These are phyloP conservation scores for Colletotrichum graminicola DNA, from an alignment of 2,329 filamentous ascomycete genomes.

Conservation along the genomic window DNA sequence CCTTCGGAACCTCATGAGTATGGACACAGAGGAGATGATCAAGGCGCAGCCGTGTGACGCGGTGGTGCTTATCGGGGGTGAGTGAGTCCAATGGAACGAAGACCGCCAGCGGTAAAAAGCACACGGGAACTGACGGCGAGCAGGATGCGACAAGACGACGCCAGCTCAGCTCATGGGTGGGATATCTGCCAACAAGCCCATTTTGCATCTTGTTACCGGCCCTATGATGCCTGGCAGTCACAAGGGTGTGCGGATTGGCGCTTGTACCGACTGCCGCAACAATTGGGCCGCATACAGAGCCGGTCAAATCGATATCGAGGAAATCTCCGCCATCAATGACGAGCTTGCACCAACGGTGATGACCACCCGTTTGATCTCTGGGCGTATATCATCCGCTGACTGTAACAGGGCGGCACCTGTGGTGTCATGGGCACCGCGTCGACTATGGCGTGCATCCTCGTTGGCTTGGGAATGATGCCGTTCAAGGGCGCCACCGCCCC, in stretches of 20 bases:
- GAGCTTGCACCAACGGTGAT: conserved; percentile 76
- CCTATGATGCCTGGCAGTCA: conserved; percentile 82
- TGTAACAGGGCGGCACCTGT: conserved; percentile 75
- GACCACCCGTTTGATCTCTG: conserved; percentile 43
- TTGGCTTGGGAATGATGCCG: conserved; percentile 84
- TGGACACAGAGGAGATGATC: conserved; percentile 86
- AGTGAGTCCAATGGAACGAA: conserved; percentile 38
- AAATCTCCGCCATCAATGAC: conserved; percentile 77
- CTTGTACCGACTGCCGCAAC: conserved; percentile 80
- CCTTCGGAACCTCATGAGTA: conserved; percentile 79
- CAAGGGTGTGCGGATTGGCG: conserved; percentile 73
- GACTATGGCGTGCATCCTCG: conserved; percentile 88
- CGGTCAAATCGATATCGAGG: conserved; percentile 76
- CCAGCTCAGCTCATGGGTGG: conserved; percentile 82
- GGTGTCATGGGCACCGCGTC: conserved; percentile 94
- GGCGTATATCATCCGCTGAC: not conserved
- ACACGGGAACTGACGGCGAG: not conserved
- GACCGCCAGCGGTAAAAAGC: not conserved
- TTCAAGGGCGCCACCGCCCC: conserved; percentile 83
- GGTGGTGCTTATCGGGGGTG: conserved; percentile 75
- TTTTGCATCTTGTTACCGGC: conserved; percentile 76
- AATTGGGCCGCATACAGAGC: conserved; percentile 79
- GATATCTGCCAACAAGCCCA: conserved; percentile 79
- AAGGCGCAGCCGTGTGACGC: conserved; percentile 78
- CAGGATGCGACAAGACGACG: conserved; percentile 80